Percentiles rank a stretch among this genome's conserved stretches.
Conservation (phyloP, 305 asterid genomes). For the Fraxinus greggii region DNA sequence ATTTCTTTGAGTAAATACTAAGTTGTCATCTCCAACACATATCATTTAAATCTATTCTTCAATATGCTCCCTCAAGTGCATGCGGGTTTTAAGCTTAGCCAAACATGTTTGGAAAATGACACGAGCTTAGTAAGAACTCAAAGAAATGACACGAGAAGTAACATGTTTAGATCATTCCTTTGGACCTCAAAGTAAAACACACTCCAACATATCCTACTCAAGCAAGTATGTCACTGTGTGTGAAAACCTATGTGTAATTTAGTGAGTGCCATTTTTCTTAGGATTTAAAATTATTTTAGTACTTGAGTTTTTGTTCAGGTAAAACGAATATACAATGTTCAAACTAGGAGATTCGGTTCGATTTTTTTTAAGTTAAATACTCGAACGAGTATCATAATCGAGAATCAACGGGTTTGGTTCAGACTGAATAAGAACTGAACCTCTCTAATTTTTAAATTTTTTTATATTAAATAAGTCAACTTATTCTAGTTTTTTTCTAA, state of each 20-base stretch:
- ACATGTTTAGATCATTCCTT: background rate
- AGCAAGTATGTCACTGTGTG: background rate
- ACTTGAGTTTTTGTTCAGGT: background rate
- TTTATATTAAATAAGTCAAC: background rate
- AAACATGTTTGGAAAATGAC: background rate
- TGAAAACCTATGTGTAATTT: background rate
- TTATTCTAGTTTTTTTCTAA: background rate
- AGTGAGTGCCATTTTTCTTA: background rate
- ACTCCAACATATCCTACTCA: background rate
- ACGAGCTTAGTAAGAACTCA: background rate
- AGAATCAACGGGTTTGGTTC: background rate
- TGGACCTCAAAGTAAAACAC: background rate
- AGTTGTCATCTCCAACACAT: background rate
- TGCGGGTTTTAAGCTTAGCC: background rate
- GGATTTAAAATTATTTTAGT: background rate
- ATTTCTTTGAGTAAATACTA: background rate
- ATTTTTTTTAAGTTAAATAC: background rate
- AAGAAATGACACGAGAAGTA: background rate
- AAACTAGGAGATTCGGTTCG: background rate
- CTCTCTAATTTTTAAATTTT: background rate
- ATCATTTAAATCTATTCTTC: background rate
- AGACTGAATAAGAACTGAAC: background rate
- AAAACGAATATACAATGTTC: background rate
- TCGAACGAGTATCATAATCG: background rate
- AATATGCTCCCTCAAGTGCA: background rate